Evolutionary conservation across 345 rosid genomes (phyloP).

Genomic region (Eucalyptus marginata): DNA sequence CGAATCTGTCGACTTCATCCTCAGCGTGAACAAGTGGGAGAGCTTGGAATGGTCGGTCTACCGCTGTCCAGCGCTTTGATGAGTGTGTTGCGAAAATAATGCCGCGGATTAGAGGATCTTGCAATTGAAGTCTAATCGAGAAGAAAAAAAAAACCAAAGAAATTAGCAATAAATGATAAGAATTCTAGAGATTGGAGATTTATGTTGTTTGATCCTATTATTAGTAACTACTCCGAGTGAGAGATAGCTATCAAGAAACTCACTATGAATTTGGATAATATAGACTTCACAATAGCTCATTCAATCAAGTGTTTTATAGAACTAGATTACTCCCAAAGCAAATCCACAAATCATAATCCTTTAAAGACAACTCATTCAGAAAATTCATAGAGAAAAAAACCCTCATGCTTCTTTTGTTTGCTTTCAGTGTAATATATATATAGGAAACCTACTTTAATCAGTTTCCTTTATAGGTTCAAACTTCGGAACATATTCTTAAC

Average conservation of each 20-base stretch:
- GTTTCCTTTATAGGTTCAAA: neutral
- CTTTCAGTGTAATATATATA: no score
- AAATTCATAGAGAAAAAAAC: no score
- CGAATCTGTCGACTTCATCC: neutral
- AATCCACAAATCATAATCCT: neutral
- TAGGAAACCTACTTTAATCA: no score
- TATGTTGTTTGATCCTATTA: no score
- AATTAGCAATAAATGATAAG: no score
- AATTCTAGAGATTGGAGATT: no score
- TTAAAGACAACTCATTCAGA: neutral
- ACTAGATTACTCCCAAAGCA: neutral
- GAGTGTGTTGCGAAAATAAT: neutral
- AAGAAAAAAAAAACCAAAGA: neutral
- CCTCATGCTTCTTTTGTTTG: neutral
- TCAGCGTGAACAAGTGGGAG: neutral
- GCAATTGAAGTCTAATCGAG: neutral
- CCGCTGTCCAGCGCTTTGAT: neutral
- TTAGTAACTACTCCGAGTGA: no score
- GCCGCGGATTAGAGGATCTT: neutral
- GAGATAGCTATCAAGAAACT: no score
- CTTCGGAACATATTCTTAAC: neutral
- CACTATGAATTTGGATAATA: no score
- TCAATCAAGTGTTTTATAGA: neutral
- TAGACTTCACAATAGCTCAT: neutral
- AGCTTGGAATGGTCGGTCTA: neutral